Evolutionary conservation across 2,329 filamentous ascomycete genomes (phyloP).

Genomic region (Hawksworthiomyces lignivorus): DNA sequence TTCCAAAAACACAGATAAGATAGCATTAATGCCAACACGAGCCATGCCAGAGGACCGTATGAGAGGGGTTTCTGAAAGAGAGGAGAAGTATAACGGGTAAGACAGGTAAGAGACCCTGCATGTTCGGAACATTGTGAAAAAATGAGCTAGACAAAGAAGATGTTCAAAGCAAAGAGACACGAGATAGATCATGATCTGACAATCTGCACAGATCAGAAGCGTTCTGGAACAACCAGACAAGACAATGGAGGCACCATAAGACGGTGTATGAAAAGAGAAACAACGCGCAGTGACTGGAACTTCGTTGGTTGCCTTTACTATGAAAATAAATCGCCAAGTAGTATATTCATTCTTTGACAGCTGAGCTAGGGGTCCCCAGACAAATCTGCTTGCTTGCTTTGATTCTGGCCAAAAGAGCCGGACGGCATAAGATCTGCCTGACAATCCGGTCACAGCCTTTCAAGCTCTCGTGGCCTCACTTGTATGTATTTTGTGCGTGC

Average conservation of each 20-base stretch:
- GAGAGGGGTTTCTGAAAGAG: neutral
- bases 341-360: too few species aligned
- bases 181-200: conserved; percentile 17
- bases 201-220: conserved; percentile 18
- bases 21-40: neutral
- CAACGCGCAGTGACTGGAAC: conserved; percentile 1
- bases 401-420: conserved; percentile 19
- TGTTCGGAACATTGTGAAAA: too few species aligned
- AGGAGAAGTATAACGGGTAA: neutral
- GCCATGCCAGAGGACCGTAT: neutral
- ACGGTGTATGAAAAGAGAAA: conserved; percentile 1
- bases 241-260: conserved; percentile 13
- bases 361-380: too few species aligned
- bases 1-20: conserved; percentile 1
- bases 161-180: conserved; percentile 6
- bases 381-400: too few species aligned
- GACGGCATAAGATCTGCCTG: conserved; percentile 40
- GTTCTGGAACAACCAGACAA: conserved; percentile 20
- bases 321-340: too few species aligned
- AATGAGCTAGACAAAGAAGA: conserved; percentile 12
- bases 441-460: conserved; percentile 39
- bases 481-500: too few species aligned
- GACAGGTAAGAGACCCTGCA: conserved; percentile 7
- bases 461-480: conserved; percentile 14
- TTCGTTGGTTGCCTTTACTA: conserved; percentile 15